Base-by-base conservation (phyloP, 495 filamentous ascomycete species). In the Aspergillus asperescens region DNA sequence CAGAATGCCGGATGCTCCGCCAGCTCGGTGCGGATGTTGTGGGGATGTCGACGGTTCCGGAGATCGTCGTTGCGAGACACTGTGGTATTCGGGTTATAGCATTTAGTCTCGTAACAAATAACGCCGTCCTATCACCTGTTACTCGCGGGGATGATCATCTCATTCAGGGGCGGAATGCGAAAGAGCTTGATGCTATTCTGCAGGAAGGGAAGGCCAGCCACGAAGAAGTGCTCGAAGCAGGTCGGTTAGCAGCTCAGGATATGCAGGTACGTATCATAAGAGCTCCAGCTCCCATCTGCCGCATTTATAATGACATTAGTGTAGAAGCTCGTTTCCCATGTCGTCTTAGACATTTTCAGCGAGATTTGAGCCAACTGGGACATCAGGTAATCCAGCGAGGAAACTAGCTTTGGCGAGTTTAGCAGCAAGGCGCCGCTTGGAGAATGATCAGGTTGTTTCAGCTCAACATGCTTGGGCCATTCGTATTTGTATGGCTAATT, bases 41-140 rank as follows among this genome's bases (percentile, higher is more conserved):
- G 3, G 86, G 86, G 7, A 89, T 90, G 87, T 87, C 83, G 15
- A 89, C 86, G 5, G 83, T 89, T 13, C 87, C 87, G 9, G 87
- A 90, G 61, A 83, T 89, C 34, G 77, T 89, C 43, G 81, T 85
- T 15, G 86, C 87, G 12, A 75, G 87, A 55, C 87, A 90, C 60
- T 81, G 76, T 50, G 82, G 80, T 9, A 75, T 90, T 48, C 73
- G 79, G 25, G 82, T 89, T n/a, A 62, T 88, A 35, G 87, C 85
- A 27, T 77, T 89, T 55, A 89, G 85, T 53, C 67, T 90, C 19
- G 85, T 90, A n/a, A 90, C 87, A 15, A 90, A 90, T 61, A 80
- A 71, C 8, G 80, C 82, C 2, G 83, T 90, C 7, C 63, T 88
- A 29, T 79, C 84, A 40, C 73, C 82, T 4, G 81, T 77, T 0